These are phyloP conservation scores for Cruciata laevipes DNA, from an alignment of 257 asterid species.

Conservation along the genomic window DNA sequence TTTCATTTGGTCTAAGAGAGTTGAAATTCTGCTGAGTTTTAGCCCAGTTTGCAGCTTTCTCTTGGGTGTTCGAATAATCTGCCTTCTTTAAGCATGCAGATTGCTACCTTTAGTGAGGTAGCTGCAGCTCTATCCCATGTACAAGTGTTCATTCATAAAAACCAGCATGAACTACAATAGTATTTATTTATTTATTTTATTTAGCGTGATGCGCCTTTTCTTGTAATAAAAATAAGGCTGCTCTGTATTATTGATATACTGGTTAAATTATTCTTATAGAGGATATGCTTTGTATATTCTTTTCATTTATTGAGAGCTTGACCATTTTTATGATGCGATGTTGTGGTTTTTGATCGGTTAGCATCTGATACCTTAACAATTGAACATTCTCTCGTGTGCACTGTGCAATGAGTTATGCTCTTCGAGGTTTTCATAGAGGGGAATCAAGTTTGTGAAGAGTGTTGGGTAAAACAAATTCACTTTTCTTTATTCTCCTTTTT, in stretches of 20 bases:
- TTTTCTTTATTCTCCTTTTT: too few relatives aligned
- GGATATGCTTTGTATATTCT: conserved; percentile 1
- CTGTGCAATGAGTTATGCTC: background rate
- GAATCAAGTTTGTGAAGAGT: background rate
- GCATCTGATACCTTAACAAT: background rate
- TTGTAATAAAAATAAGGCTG: conserved; percentile 14
- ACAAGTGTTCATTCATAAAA: conserved; percentile 6
- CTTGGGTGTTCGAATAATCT: conserved; percentile 13
- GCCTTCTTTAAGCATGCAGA: background rate
- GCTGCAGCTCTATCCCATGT: background rate
- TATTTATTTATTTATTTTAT: conserved; percentile 8
- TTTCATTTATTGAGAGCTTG: background rate
- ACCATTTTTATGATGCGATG: background rate
- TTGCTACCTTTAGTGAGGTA: background rate
- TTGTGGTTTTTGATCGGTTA: background rate
- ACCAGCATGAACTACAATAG: background rate
- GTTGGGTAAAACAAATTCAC: background rate
- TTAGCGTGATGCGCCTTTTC: conserved; percentile 1
- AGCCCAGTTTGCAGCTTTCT: background rate
- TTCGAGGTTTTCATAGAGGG: background rate
- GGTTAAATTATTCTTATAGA: background rate
- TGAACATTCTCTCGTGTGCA: background rate
- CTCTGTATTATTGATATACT: background rate
- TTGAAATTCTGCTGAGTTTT: conserved; percentile 9
- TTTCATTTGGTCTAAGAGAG: conserved; percentile 33